These are phyloP conservation scores for Dendrothele bispora DNA, from an alignment of 768 basidiomycete species.

Conservation along the genomic window DNA sequence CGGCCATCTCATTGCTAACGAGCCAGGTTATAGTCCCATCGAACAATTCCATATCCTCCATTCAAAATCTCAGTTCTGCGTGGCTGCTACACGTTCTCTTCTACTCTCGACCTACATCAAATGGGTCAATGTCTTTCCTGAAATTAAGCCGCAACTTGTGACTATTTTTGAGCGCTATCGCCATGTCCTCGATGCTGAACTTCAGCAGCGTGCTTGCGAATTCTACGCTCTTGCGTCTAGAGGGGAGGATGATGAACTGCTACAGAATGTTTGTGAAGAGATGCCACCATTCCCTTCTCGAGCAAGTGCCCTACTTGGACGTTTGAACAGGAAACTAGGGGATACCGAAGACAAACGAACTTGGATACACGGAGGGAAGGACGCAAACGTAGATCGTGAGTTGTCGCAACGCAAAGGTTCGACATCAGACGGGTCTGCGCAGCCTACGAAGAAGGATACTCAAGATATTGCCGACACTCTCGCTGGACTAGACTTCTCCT, in stretches of 20 bases:
- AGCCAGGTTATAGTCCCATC: conserved; percentile 86
- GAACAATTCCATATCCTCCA: conserved; percentile 95
- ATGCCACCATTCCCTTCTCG: conserved; percentile 99
- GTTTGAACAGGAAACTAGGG: conserved; percentile 85
- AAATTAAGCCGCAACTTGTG: conserved; percentile 92
- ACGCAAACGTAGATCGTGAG: conserved; percentile 80
- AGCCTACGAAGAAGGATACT: conserved; percentile 28
- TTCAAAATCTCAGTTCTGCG: conserved; percentile 92
- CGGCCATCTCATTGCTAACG: conserved; percentile 96
- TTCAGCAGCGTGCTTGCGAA: conserved; percentile 98
- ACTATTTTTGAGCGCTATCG: conserved; percentile 96
- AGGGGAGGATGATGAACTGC: conserved; percentile 86
- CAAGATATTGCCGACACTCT: conserved; percentile 72
- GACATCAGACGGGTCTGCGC: conserved; percentile 22
- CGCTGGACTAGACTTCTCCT: conserved; percentile 76
- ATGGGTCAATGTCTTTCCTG: conserved; percentile 99
- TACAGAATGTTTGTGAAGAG: conserved; percentile 96
- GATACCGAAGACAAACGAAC: conserved; percentile 95
- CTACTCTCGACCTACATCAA: conserved; percentile 98
- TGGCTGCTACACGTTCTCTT: conserved; percentile 87
- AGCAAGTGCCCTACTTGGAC: conserved; percentile 83
- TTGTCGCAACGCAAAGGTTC: conserved; percentile 53
- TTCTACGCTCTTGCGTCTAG: conserved; percentile 86
- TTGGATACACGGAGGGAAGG: conserved; percentile 95
- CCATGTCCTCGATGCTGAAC: conserved; percentile 94